Evolutionary conservation across 164 flowering plant genomes (phyloP).

Genomic region (Platanus orientalis): DNA sequence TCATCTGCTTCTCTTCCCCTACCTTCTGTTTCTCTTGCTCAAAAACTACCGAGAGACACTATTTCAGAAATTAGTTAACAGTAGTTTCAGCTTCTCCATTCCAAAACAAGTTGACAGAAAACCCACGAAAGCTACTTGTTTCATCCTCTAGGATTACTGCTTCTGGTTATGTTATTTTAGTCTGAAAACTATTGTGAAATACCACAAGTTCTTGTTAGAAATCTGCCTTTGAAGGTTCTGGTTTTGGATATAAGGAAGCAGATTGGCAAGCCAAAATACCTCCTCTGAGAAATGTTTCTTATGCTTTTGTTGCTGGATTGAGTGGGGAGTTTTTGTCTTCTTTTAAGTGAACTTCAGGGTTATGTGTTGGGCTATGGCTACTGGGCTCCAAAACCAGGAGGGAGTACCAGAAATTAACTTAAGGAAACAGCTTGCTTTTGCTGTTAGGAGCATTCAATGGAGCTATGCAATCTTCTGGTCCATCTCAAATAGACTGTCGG

Average conservation of each 20-base stretch:
- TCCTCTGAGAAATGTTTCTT: neutral
- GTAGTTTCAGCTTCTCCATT: neutral
- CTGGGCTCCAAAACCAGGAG: constrained; percentile 31
- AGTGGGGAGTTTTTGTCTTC: neutral
- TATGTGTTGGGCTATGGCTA: constrained; percentile 35
- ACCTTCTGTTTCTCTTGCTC: neutral
- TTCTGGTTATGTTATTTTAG: neutral
- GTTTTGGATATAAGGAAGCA: too few species aligned
- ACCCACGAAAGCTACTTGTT: neutral
- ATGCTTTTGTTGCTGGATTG: neutral
- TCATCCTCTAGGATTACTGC: neutral
- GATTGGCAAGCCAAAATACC: too few species aligned
- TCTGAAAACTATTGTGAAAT: neutral
- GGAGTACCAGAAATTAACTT: constrained; percentile 25
- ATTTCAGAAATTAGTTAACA: neutral
- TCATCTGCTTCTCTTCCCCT: neutral
- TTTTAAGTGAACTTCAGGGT: constrained; percentile 7
- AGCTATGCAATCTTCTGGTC: constrained; percentile 95
- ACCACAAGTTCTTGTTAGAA: neutral
- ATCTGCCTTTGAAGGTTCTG: neutral
- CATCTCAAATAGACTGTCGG: constrained; percentile 54
- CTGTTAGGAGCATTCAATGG: constrained; percentile 82
- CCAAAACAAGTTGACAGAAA: neutral
- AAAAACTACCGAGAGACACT: neutral
- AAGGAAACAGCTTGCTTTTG: constrained; percentile 68